A percentile compares a stretch with the other conserved stretches of the same genome.
Evolutionary conservation across 1,284 basidiomycete species (phyloP).

Genomic region (Ganoderma sinense): DNA sequence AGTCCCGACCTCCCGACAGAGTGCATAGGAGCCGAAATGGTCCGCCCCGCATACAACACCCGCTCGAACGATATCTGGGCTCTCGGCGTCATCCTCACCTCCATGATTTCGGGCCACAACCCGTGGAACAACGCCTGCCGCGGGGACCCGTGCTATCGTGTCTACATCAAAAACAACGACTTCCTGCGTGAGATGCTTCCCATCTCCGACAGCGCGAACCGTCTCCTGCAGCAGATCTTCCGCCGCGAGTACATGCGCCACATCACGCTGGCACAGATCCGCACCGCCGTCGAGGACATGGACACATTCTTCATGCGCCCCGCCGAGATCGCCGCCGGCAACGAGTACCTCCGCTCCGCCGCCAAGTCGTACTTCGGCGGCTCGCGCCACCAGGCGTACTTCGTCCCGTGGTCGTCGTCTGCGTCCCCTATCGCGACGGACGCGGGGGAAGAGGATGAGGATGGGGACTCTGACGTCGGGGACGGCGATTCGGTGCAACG

Average conservation of each 20-base stretch:
- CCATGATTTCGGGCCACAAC: constrained; percentile 90
- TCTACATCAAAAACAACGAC: constrained; percentile 54
- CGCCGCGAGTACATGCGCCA: constrained; percentile 56
- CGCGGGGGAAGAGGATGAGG: not conserved
- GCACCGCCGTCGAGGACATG: constrained; percentile 37
- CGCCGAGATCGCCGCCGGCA: constrained; percentile 26
- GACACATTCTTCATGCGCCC: constrained; percentile 39
- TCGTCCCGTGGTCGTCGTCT: constrained; percentile 7
- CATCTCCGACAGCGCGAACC: constrained; percentile 69
- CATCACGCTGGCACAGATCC: constrained; percentile 66
- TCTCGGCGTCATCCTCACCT: constrained; percentile 47
- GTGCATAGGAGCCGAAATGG: constrained; percentile 33
- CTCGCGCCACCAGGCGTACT: constrained; percentile 14
- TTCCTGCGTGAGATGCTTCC: constrained; percentile 78
- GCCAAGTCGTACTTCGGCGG: constrained; percentile 31
- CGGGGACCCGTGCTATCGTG: constrained; percentile 76
- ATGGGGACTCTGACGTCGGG: not conserved
- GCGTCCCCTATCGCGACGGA: not conserved
- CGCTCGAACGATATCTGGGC: constrained; percentile 41
- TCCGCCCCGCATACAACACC: constrained; percentile 30
- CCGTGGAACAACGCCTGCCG: constrained; percentile 86
- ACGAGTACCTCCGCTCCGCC: constrained; percentile 26
- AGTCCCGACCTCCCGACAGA: constrained; percentile 25
- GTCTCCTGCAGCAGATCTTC: constrained; percentile 69
- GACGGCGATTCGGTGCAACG: not conserved